Percentiles rank a stretch among this genome's conserved stretches.
These are phyloP conservation scores for Apiotrichum laibachii DNA, from an alignment of 1,284 basidiomycete genomes.

Conservation along the genomic window DNA sequence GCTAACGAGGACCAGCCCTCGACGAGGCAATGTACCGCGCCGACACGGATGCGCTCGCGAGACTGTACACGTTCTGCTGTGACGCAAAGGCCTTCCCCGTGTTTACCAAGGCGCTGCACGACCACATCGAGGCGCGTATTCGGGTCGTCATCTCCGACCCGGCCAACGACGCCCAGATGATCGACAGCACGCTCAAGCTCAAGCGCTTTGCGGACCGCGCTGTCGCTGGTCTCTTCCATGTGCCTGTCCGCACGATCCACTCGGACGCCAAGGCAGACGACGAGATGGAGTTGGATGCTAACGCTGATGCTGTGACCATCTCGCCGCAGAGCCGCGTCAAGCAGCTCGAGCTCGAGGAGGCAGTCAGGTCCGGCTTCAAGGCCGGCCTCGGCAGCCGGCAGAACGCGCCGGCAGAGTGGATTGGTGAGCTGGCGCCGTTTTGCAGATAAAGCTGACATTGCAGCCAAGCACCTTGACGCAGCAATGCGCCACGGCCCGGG, in stretches of 20 bases:
- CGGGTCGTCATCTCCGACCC: constrained; percentile 45
- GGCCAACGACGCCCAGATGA: constrained; percentile 68
- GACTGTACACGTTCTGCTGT: constrained; percentile 64
- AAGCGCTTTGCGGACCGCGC: constrained; percentile 63
- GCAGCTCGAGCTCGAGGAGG: constrained; percentile 46
- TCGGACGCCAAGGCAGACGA: neutral
- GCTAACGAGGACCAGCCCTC: constrained; percentile 58
- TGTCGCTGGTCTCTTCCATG: constrained; percentile 55
- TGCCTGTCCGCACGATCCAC: neutral
- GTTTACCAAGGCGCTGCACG: constrained; percentile 64
- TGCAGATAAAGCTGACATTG: neutral
- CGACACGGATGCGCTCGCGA: constrained; percentile 56
- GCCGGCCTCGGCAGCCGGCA: constrained; percentile 74
- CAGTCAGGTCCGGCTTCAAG: constrained; percentile 68
- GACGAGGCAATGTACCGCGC: constrained; percentile 59
- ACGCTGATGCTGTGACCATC: neutral
- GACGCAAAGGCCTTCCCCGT: constrained; percentile 59
- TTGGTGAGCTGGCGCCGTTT: constrained; percentile 47
- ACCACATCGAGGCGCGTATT: constrained; percentile 52
- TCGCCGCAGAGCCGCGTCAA: neutral
- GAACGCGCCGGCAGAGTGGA: constrained; percentile 89
- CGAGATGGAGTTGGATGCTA: neutral
- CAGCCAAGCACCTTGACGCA: constrained; percentile 81
- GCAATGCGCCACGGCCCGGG: constrained; percentile 83
- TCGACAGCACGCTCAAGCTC: constrained; percentile 68